phyloP scores from a whole-genome alignment of 257 asterid species.

The Capsicum baccatum region DNA sequence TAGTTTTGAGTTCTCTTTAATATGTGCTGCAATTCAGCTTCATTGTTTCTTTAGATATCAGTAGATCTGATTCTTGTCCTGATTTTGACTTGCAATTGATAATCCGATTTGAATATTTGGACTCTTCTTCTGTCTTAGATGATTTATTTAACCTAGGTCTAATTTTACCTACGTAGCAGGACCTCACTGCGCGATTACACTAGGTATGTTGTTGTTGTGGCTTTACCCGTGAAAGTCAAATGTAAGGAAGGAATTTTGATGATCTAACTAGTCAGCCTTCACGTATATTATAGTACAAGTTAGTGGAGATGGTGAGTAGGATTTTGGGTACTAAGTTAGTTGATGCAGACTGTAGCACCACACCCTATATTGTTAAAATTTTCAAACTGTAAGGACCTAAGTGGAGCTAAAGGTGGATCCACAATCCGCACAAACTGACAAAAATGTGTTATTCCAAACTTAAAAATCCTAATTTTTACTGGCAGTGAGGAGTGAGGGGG shows the following conservation, averaged over 20 bases:
- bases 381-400: not conserved
- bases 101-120: not conserved
- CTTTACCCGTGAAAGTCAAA: not conserved
- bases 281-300: not conserved
- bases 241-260: constrained; percentile 10
- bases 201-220: not conserved
- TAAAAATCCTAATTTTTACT: not conserved
- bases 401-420: not conserved
- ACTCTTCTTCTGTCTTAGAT: not conserved
- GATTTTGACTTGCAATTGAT: not conserved
- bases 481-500: not conserved
- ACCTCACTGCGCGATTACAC: not conserved
- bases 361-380: too few relatives aligned
- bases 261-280: not conserved
- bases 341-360: too few relatives aligned
- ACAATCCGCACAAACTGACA: not conserved
- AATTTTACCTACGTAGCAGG: not conserved
- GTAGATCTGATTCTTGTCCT: not conserved
- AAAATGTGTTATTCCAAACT: not conserved
- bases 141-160: not conserved
- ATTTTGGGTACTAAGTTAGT: not conserved
- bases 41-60: not conserved
- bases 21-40: not conserved
- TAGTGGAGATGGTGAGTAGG: not conserved
- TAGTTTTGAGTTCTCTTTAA: not conserved